Percentiles rank a stretch among this genome's conserved stretches.
These are phyloP conservation scores for Chloropicon primus DNA, from an alignment of 139 green algal species.

Conservation along the genomic window DNA sequence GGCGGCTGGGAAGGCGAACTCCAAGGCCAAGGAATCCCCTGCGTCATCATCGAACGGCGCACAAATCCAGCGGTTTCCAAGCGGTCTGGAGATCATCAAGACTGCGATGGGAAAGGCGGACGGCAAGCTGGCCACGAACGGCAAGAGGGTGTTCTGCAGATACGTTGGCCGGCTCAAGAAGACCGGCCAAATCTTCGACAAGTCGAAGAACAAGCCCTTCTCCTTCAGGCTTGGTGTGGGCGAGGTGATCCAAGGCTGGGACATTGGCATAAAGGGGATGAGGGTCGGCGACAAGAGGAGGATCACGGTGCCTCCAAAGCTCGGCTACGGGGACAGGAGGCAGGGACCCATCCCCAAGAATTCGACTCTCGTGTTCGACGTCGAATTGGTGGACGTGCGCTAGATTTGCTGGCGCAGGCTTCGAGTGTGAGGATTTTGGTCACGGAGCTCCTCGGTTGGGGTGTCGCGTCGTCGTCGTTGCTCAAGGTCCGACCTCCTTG, in stretches of 20 bases:
- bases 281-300: slow-evolving; percentile 30
- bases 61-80: not conserved
- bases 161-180: slow-evolving; percentile 66
- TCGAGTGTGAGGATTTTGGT: too few species aligned
- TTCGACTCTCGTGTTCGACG: slow-evolving; percentile 21
- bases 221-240: slow-evolving; percentile 6
- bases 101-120: slow-evolving; percentile 30
- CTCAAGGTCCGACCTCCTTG: too few species aligned
- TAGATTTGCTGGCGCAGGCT: too few species aligned
- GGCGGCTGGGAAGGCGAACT: not conserved
- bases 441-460: too few species aligned
- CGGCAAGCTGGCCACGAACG: slow-evolving; percentile 58
- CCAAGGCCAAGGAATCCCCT: too few species aligned
- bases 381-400: slow-evolving; percentile 17
- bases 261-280: slow-evolving; percentile 28
- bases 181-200: slow-evolving; percentile 80
- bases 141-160: slow-evolving; percentile 37
- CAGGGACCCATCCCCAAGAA: slow-evolving; percentile 14
- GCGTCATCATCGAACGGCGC: too few species aligned
- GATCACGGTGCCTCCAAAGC: slow-evolving; percentile 22
- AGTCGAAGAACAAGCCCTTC: slow-evolving; percentile 38
- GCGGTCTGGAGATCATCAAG: not conserved
- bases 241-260: slow-evolving; percentile 30
- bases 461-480: too few species aligned
- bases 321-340: slow-evolving; percentile 16